Evolutionary conservation across 768 basidiomycete species (phyloP).

Genomic region (Tylopilus rubrobrunneus): DNA sequence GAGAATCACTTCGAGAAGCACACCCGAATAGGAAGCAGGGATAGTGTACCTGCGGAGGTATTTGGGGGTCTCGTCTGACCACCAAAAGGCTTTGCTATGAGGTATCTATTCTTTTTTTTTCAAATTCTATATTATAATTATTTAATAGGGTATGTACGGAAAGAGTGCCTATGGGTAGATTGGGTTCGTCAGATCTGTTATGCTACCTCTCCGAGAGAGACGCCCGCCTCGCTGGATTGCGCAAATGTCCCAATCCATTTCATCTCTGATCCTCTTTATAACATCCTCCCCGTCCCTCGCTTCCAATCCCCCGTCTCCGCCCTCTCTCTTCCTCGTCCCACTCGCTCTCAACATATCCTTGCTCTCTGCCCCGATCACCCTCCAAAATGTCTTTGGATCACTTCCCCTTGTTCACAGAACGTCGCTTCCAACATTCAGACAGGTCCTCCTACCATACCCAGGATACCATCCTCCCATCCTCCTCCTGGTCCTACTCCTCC

Average conservation of each 20-base stretch:
- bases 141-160: not conserved
- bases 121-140: not conserved
- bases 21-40: constrained; percentile 6
- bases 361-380: not conserved
- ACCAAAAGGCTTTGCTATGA: not conserved
- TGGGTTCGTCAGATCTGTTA: constrained; percentile 20
- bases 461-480: constrained; percentile 19
- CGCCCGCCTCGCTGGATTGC: not conserved
- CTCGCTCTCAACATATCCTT: not conserved
- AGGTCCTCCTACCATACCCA: constrained; percentile 21
- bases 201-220: not conserved
- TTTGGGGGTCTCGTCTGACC: constrained; percentile 11
- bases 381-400: constrained; percentile 32
- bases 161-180: constrained; percentile 18
- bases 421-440: constrained; percentile 30
- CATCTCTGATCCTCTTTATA: constrained; percentile 32
- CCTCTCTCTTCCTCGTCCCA: not conserved
- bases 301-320: not conserved
- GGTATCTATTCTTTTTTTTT: not conserved
- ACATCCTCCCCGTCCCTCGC: constrained; percentile 12
- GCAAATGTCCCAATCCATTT: constrained; percentile 19
- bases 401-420: constrained; percentile 29
- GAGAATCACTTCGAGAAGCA: constrained; percentile 21
- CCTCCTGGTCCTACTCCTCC: constrained; percentile 25
- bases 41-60: not conserved